Evolutionary conservation across 352 stramenopile species (phyloP), one percentile per base, ranked within the genome.

Genomic region (Globisporangium parvum): DNA sequence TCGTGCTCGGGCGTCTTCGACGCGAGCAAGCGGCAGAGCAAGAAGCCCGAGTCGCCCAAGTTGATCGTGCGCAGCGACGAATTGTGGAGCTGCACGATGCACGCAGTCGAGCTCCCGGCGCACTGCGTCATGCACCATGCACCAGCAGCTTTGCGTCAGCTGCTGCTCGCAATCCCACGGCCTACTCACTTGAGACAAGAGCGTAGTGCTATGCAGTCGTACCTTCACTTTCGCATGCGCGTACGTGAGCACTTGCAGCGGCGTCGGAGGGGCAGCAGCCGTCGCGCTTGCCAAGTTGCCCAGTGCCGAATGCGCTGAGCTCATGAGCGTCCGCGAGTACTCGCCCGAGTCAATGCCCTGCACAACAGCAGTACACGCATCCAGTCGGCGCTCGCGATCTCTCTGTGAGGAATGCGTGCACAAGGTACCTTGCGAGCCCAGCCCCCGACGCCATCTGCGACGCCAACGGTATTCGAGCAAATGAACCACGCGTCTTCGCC

Each of bases 1-100:
- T 42, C 56, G 18, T 41, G 51, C 9, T 47, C 21, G 20, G 37
- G 48, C 40, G 21, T 55, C 48, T 4, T 11, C 6, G 96, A 69
- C 15, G 59, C 53, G 64, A 72, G 52, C 45, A 77, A 57, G 6
- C 94, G 79, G 59, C 96, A 89, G 12, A 98, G 71, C 10, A 98
- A 58, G 58, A 96, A 98, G n/a, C 85, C 88, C 33, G 91, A 98
- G 64, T 98, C 95, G 26, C 95, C 95, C 33, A 98, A 62, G 70
- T 98, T 98, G 44, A 97, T 77, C 26, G 84, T 91, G 10, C 78
- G 75, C 26, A 98, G 59, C 23, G 65, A 60, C 14, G 57, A 39
- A 37, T 78, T 81, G 51, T 91, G 52, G 12, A 95, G 56, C 53
- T 91, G 80, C 9, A 95, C 80, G 33, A 95, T 85, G 52, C 85